Base-by-base conservation (phyloP, 192 early-diverging fungal genomes). In the Coemansia sp. region DNA sequence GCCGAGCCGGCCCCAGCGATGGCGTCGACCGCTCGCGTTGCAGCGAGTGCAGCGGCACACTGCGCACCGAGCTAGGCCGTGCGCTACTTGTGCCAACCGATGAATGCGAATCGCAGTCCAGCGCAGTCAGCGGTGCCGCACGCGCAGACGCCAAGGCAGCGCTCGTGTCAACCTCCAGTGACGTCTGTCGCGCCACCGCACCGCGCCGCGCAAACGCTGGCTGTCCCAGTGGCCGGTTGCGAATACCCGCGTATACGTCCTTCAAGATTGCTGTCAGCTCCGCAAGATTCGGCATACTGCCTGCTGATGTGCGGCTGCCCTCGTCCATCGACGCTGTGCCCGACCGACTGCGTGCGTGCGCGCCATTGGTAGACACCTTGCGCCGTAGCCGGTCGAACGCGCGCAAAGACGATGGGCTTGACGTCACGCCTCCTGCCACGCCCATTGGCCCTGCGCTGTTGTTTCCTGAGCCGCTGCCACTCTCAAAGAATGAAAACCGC, bases 161-260 rank as follows among this genome's bases (percentile, higher is more conserved):
- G 60, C 75, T 69, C 5, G 70, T 25, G 24, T 70, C 70, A 4
- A 24, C 42, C 11, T 59, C 54, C 63, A 76, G 52, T 24, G 57
- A 65, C 5, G 67, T 68, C 0, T 67, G 68, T 14, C 39, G 39
- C 11, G 39, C 39, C 14, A 14, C 39, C 39, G 39, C 39, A 1
- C 39, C 39, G 11, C 39, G 79, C 25, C 80, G 76, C 21, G 80
- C 80, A 78, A 83, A 83, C 7, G 64, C 25, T 19, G 83, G 83
- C 79, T 84, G 83, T 0, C 78, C 78, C 42, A 84, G 76, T 9
- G 79, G 79, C 70, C 70, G 70, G 73, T 53, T 69, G 58, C 82
- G 81, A 65, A 84, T 84, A 20, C 78, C 78, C 1, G 70, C 30
- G 42, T 84, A 84, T 17, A 84, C 72, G 9, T 84, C 83, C 74